These are phyloP conservation scores for Spirogloea muscicola DNA, from an alignment of 139 green algal species.

Conservation along the genomic window DNA sequence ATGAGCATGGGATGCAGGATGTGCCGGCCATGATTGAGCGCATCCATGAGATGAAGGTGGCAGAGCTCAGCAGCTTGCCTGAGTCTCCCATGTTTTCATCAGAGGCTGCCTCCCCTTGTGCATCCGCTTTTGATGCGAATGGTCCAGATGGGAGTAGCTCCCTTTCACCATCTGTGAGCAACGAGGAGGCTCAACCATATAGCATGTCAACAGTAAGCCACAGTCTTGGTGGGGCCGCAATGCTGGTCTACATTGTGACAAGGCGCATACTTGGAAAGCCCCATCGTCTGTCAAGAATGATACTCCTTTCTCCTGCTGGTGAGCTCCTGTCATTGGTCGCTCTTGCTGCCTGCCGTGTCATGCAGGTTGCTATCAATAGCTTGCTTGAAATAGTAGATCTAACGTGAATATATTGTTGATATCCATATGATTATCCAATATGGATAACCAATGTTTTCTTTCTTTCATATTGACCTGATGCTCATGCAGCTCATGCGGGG, in stretches of 20 bases:
- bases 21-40: constrained; percentile 58
- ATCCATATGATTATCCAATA: too few species aligned
- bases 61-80: constrained; percentile 73
- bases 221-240: constrained; percentile 64
- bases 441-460: too few species aligned
- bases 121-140: too few species aligned
- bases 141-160: too few species aligned
- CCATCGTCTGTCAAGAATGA: constrained; percentile 52
- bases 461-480: too few species aligned
- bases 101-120: too few species aligned
- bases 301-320: constrained; percentile 56
- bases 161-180: too few species aligned
- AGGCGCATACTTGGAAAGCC: constrained; percentile 2
- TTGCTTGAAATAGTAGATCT: neutral
- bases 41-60: constrained; percentile 79
- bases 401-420: too few species aligned
- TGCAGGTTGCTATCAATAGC: neutral
- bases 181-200: constrained; percentile 58
- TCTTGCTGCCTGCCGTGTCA: neutral
- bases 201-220: constrained; percentile 64
- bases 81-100: too few species aligned
- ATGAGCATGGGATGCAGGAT: constrained; percentile 56
- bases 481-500: too few species aligned
- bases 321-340: neutral
- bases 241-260: constrained; percentile 61